Conservation (phyloP, 192 early-diverging fungal species). For the Backusella westeae region DNA sequence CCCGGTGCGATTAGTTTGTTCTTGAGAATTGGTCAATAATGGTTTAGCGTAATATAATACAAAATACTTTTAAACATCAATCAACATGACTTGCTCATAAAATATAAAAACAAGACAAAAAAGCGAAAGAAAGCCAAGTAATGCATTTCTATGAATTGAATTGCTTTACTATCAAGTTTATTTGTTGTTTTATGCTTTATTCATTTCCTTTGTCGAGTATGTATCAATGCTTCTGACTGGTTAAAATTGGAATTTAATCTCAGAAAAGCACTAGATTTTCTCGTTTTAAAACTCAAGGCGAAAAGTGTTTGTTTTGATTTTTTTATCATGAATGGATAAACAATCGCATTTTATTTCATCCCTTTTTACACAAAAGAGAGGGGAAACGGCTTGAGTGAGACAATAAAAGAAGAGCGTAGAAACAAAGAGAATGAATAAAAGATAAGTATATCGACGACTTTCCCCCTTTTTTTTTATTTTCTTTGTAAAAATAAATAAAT, state of each 20-base stretch:
- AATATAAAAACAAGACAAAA: background rate
- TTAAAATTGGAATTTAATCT: background rate
- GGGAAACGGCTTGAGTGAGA: background rate
- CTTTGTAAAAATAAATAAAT: background rate
- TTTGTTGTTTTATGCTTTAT: background rate
- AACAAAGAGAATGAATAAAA: background rate
- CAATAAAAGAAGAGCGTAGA: background rate
- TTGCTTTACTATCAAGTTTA: background rate
- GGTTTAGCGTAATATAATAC: background rate
- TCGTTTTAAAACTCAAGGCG: background rate
- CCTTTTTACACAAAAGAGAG: background rate
- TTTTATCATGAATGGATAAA: background rate
- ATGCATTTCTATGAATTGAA: background rate
- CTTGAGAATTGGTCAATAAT: background rate
- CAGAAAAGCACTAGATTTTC: background rate
- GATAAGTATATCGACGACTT: background rate
- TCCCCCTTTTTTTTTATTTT: background rate
- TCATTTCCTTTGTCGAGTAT: background rate
- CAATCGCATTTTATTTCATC: background rate
- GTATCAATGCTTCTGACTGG: background rate
- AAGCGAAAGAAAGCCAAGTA: background rate
- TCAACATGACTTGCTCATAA: background rate
- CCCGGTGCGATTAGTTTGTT: background rate
- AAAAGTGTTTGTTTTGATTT: background rate
- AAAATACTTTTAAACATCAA: background rate